These are phyloP conservation scores for Penicillium canescens DNA, from an alignment of 495 filamentous ascomycete species.

Conservation along the genomic window DNA sequence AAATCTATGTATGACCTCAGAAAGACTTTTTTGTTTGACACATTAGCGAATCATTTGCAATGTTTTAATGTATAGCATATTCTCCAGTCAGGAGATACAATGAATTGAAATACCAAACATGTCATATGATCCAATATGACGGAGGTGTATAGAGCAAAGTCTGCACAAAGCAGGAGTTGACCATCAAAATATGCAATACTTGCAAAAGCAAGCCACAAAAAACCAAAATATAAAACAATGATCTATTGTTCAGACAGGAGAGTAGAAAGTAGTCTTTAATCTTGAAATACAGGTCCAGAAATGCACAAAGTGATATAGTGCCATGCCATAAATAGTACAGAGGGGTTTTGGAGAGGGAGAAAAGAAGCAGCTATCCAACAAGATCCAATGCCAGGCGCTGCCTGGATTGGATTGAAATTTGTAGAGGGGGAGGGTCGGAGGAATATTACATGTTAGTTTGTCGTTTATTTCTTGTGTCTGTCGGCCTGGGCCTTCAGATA, in stretches of 20 bases:
- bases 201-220: neutral
- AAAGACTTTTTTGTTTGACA: too few species aligned
- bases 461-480: conserved; percentile 64
- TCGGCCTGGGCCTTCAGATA: conserved; percentile 82
- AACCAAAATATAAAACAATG: neutral
- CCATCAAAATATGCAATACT: too few species aligned
- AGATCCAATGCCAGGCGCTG: conserved; percentile 11
- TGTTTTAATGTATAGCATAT: too few species aligned
- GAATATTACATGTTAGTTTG: conserved; percentile 20
- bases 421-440: conserved; percentile 1
- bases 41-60: too few species aligned
- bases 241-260: conserved; percentile 35
- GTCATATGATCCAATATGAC: too few species aligned
- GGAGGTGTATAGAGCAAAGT: neutral
- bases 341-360: conserved; percentile 4
- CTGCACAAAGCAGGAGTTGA: too few species aligned
- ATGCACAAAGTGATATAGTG: conserved; percentile 22
- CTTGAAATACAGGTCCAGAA: conserved; percentile 31
- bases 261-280: conserved; percentile 28
- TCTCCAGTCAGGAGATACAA: too few species aligned
- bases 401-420: conserved; percentile 1
- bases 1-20: too few species aligned
- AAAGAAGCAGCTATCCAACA: conserved; percentile 8
- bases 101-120: too few species aligned
- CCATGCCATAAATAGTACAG: conserved; percentile 25